Conservation (phyloP, 2,329 filamentous ascomycete species). For the Fusarium poae region DNA sequence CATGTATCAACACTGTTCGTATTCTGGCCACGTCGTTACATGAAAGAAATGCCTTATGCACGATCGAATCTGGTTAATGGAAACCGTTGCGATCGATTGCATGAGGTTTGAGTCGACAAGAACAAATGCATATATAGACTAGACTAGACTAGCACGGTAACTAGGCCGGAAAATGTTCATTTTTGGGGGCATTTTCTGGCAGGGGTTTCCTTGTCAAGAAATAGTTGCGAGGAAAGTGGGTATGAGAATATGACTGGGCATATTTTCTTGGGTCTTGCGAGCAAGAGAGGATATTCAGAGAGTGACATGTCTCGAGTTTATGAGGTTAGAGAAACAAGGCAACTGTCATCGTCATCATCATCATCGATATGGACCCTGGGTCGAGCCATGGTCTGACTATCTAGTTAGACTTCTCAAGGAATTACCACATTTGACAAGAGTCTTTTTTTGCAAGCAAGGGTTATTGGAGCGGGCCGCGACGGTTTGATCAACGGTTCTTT, state of each 20-base stretch:
- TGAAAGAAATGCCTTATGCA: no score
- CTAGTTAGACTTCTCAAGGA: neutral
- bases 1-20: no score
- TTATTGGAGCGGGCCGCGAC: constrained; percentile 1
- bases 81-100: no score
- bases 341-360: no score
- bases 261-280: neutral
- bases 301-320: neutral
- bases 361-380: neutral
- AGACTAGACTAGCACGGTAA: no score
- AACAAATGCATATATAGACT: no score
- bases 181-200: neutral
- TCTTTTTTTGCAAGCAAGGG: neutral
- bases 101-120: no score
- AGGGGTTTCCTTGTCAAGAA: constrained; percentile 28
- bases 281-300: neutral
- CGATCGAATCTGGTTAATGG: no score
- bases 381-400: neutral
- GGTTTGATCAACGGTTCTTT: neutral
- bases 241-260: constrained; percentile 11
- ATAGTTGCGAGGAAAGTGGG: constrained; percentile 15
- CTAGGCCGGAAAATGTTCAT: no score
- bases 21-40: no score
- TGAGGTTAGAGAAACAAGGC: neutral
- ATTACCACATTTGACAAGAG: neutral